These are phyloP conservation scores for Trametes punicea DNA, from an alignment of 768 basidiomycete species.

Conservation along the genomic window DNA sequence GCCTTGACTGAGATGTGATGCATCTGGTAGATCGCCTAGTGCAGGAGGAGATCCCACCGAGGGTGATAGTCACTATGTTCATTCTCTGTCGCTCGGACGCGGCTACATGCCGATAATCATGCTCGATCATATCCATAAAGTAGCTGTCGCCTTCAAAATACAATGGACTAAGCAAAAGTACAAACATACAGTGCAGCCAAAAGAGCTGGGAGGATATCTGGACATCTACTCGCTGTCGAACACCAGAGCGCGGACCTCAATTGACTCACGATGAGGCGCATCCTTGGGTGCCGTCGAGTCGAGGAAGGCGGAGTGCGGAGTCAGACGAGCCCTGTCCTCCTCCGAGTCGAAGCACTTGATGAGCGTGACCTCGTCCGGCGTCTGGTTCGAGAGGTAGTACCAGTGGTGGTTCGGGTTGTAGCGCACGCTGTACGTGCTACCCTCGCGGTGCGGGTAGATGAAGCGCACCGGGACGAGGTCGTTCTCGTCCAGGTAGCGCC, in stretches of 20 bases:
- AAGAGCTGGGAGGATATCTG: too few species aligned
- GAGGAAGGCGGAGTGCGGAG: constrained; percentile 37
- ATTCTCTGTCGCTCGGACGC: too few species aligned
- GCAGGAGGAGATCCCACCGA: too few species aligned
- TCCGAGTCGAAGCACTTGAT: constrained; percentile 42
- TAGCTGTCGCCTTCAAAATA: too few species aligned
- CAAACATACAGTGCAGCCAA: too few species aligned
- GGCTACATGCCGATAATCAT: too few species aligned
- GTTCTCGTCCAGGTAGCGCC: constrained; percentile 33
- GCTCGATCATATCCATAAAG: too few species aligned
- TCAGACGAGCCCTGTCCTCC: constrained; percentile 32
- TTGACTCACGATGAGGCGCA: constrained; percentile 36
- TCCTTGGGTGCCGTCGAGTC: constrained; percentile 31
- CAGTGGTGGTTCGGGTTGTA: constrained; percentile 35
- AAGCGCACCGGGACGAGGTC: constrained; percentile 36
- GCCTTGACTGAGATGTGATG: too few species aligned
- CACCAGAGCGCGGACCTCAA: constrained; percentile 37
- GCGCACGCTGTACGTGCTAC: constrained; percentile 33
- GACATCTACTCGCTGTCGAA: constrained; percentile 33
- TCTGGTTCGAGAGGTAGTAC: constrained; percentile 37
- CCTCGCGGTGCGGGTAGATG: constrained; percentile 34
- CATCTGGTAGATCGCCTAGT: too few species aligned
- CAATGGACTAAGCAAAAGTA: too few species aligned
- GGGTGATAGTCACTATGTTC: too few species aligned
- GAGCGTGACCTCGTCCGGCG: constrained; percentile 36